phyloP scores from a whole-genome alignment of 805 yeast genomes.

The Yarrowia sp. region DNA sequence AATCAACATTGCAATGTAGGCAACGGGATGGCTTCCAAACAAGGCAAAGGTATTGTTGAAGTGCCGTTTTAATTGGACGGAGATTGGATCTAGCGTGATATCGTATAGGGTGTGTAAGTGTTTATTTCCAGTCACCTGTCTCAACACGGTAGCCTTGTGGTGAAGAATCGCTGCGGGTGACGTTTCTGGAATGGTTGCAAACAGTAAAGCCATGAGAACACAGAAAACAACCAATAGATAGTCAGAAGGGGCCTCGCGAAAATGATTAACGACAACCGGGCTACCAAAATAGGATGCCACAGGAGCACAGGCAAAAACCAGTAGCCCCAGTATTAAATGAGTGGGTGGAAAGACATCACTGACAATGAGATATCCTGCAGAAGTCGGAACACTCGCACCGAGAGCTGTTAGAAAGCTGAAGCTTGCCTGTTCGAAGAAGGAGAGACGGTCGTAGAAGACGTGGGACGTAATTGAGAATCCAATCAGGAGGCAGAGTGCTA shows the following conservation, averaged over 20 bases:
- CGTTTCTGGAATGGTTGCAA: neutral
- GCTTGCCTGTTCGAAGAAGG: neutral
- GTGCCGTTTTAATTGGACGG: constrained; percentile 1
- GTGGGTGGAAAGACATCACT: constrained; percentile 9
- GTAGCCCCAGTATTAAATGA: neutral
- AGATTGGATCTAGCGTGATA: neutral
- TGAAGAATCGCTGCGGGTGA: constrained; percentile 8
- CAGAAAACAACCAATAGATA: neutral
- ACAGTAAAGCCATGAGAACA: neutral
- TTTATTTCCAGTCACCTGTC: constrained; percentile 12
- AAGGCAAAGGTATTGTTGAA: neutral
- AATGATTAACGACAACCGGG: constrained; percentile 1
- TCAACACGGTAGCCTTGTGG: neutral
- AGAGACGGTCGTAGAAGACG: neutral
- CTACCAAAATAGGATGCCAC: neutral
- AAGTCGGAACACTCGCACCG: neutral
- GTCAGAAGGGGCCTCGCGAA: neutral
- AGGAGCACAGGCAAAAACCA: constrained; percentile 11
- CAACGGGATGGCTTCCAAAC: neutral
- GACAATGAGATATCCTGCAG: neutral
- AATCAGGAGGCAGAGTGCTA: neutral
- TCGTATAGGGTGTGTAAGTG: constrained; percentile 3
- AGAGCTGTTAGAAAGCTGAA: constrained; percentile 7
- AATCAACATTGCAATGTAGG: constrained; percentile 1
- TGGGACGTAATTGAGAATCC: neutral